A percentile compares a stretch with the other conserved stretches of the same genome.
Conservation (phyloP, 2,329 filamentous ascomycete genomes). For the Tricladium varicosporioides region DNA sequence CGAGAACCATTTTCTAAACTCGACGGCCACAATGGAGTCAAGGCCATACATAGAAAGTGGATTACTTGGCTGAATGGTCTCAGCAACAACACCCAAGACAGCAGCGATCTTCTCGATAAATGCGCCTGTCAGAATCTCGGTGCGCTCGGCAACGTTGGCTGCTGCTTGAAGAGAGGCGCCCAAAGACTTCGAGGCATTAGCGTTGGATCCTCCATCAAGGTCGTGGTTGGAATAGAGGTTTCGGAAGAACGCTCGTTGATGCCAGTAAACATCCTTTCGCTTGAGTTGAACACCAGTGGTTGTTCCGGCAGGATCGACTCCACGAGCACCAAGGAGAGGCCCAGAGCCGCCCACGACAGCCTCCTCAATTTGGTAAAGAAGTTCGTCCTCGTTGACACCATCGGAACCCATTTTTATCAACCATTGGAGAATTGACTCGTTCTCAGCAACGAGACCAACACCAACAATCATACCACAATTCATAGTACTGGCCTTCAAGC, state of each 20-base stretch:
- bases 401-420: slow-evolving; percentile 4
- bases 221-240: slow-evolving; percentile 3
- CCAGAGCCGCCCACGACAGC: not conserved
- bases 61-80: slow-evolving; percentile 1
- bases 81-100: not conserved
- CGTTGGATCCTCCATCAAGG: not conserved
- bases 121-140: not conserved
- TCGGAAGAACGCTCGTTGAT: slow-evolving; percentile 2
- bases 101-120: slow-evolving; percentile 3
- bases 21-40: slow-evolving; percentile 4
- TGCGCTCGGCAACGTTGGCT: not conserved
- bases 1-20: slow-evolving; percentile 1
- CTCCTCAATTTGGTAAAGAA: slow-evolving; percentile 5
- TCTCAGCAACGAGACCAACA: slow-evolving; percentile 3
- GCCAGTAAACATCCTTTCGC: slow-evolving; percentile 3
- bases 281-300: slow-evolving; percentile 1
- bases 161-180: slow-evolving; percentile 1
- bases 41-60: not conserved
- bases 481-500: slow-evolving; percentile 20
- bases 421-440: not conserved
- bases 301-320: slow-evolving; percentile 2
- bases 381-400: slow-evolving; percentile 5
- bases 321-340: not conserved
- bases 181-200: not conserved
- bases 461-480: slow-evolving; percentile 12